Conservation (phyloP, 1,284 basidiomycete genomes). For the Ustilago curta region DNA sequence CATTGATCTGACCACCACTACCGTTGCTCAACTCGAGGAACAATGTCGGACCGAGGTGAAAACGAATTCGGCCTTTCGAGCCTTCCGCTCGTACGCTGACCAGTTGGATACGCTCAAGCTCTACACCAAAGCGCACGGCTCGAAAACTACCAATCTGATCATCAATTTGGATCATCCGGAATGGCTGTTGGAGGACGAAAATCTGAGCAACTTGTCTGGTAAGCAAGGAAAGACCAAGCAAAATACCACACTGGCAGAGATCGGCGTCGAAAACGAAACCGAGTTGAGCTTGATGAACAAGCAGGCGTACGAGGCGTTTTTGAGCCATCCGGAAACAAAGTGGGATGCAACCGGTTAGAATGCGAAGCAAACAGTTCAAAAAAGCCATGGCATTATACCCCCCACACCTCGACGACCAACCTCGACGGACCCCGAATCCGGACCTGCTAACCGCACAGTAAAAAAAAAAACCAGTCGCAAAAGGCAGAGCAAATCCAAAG, state of each 20-base stretch:
- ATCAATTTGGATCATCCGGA: constrained; percentile 68
- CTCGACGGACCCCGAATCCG: too few species aligned
- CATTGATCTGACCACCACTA: constrained; percentile 82
- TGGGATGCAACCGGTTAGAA: constrained; percentile 54
- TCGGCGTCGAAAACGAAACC: constrained; percentile 65
- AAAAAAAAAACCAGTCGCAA: too few species aligned
- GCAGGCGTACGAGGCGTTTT: constrained; percentile 59
- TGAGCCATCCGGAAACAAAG: constrained; percentile 59
- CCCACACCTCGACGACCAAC: too few species aligned
- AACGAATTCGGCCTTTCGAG: constrained; percentile 50
- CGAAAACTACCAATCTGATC: constrained; percentile 75
- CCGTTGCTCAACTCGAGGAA: constrained; percentile 82
- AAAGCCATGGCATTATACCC: too few species aligned
- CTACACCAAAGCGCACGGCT: constrained; percentile 92
- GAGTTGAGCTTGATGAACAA: constrained; percentile 66
- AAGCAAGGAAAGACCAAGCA: constrained; percentile 17
- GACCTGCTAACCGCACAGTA: too few species aligned
- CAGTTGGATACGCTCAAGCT: constrained; percentile 85
- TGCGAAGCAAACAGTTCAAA: too few species aligned
- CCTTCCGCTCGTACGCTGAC: constrained; percentile 53
- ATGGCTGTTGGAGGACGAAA: constrained; percentile 56
- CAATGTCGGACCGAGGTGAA: constrained; percentile 73
- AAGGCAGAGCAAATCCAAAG: neutral
- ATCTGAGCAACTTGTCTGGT: neutral
- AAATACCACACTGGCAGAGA: constrained; percentile 47